Conservation (phyloP, 176 grass and related monocot species). For the Avena eriantha region DNA sequence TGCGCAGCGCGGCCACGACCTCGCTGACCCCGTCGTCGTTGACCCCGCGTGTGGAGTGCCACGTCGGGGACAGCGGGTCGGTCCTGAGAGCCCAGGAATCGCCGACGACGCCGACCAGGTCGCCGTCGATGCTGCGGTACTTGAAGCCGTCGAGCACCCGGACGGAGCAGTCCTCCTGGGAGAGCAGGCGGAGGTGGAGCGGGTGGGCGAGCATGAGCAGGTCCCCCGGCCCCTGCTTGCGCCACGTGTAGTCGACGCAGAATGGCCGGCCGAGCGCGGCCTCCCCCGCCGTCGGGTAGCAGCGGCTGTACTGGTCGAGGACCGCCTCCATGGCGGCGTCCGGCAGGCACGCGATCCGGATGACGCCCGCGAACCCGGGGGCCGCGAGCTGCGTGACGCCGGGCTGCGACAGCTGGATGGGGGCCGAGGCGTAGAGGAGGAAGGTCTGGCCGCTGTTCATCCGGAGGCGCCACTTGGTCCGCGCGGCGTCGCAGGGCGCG, state of each 20-base stretch:
- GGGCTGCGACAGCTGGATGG: conserved; percentile 53
- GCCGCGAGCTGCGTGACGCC: conserved; percentile 59
- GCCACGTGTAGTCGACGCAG: conserved; percentile 83
- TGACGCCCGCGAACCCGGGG: conserved; percentile 53
- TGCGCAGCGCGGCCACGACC: conserved; percentile 61
- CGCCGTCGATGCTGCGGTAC: conserved; percentile 94
- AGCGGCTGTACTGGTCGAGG: conserved; percentile 76
- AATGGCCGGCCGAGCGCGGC: conserved; percentile 65
- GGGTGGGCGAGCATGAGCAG: conserved; percentile 90
- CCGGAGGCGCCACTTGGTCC: conserved; percentile 73
- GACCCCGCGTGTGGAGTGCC: conserved; percentile 77
- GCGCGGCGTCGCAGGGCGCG: conserved; percentile 42
- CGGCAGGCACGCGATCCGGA: conserved; percentile 73
- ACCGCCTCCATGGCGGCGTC: conserved; percentile 61
- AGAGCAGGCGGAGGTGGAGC: conserved; percentile 80
- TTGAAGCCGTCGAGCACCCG: conserved; percentile 69
- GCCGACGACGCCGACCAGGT: conserved; percentile 85
- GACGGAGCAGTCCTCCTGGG: conserved; percentile 37
- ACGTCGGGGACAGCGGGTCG: conserved; percentile 62
- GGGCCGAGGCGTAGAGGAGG: conserved; percentile 76
- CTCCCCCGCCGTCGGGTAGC: conserved; percentile 74
- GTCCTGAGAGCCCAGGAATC: conserved; percentile 69
- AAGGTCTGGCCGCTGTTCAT: conserved; percentile 97
- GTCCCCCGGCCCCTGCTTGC: conserved; percentile 70
- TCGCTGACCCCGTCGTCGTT: conserved; percentile 66